These are phyloP conservation scores for Zygosaccharomyces siamensis DNA, from an alignment of 805 yeast species.

Conservation along the genomic window DNA sequence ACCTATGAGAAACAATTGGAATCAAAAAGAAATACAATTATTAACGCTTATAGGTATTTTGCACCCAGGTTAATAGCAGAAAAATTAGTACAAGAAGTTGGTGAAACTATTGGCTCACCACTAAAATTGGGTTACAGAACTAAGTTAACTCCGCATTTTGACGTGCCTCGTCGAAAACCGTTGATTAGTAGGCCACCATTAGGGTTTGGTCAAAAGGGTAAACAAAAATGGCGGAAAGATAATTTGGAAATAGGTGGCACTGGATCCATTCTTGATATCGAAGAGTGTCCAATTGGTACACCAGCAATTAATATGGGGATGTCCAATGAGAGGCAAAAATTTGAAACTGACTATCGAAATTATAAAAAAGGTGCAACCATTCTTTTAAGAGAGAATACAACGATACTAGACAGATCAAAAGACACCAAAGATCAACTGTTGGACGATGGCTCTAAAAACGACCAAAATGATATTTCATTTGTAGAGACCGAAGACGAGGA, in stretches of 20 bases:
- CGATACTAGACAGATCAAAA: constrained; percentile 30
- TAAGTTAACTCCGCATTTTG: constrained; percentile 93
- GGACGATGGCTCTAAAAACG: constrained; percentile 45
- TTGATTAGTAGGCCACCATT: constrained; percentile 55
- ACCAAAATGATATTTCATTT: constrained; percentile 37
- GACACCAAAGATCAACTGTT: constrained; percentile 33
- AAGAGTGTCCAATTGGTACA: constrained; percentile 90
- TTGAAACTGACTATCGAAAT: constrained; percentile 42
- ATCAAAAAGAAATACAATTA: constrained; percentile 69
- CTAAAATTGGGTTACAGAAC: constrained; percentile 75
- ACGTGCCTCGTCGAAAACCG: constrained; percentile 55
- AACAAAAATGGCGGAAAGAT: constrained; percentile 60
- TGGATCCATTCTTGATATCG: constrained; percentile 74
- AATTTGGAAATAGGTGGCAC: constrained; percentile 49
- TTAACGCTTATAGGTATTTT: constrained; percentile 74
- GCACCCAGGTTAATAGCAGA: constrained; percentile 50
- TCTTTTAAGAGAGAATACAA: constrained; percentile 73
- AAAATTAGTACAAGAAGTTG: constrained; percentile 53
- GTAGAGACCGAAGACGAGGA: constrained; percentile 31
- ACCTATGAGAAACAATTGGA: constrained; percentile 67
- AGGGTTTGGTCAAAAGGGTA: constrained; percentile 87
- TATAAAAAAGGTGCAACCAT: constrained; percentile 82
- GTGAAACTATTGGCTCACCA: constrained; percentile 71
- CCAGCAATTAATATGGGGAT: constrained; percentile 69
- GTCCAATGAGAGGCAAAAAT: constrained; percentile 57